Evolutionary conservation across 2,329 filamentous ascomycete species (phyloP).

Genomic region (Chaetomium strumarium): DNA sequence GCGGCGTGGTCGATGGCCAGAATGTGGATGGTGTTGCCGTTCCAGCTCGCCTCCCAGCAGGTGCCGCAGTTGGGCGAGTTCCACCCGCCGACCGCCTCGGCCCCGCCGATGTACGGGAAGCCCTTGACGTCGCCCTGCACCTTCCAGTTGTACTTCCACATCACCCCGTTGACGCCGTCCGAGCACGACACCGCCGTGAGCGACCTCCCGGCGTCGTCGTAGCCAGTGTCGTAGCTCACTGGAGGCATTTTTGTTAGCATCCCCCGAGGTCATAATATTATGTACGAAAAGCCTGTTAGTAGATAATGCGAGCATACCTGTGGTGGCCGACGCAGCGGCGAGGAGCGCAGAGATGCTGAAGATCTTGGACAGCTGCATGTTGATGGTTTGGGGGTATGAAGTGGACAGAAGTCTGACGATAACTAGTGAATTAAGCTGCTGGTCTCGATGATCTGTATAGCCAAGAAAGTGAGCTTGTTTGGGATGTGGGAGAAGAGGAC

Average conservation of each 20-base stretch:
- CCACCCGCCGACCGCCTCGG: slow-evolving; percentile 36
- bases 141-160: slow-evolving; percentile 54
- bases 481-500: not conserved
- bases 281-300: not conserved
- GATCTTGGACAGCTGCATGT: slow-evolving; percentile 26
- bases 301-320: slow-evolving; percentile 21
- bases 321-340: slow-evolving; percentile 24
- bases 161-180: slow-evolving; percentile 61
- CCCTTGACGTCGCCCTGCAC: slow-evolving; percentile 45
- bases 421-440: not conserved
- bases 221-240: slow-evolving; percentile 68
- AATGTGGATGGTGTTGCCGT: slow-evolving; percentile 46
- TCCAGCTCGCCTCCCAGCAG: slow-evolving; percentile 52
- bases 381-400: slow-evolving; percentile 11
- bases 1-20: slow-evolving; percentile 49
- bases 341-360: slow-evolving; percentile 25
- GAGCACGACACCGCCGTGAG: slow-evolving; percentile 59
- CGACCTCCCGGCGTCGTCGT: slow-evolving; percentile 54
- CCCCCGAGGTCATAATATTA: not conserved
- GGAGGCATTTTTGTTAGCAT: slow-evolving; percentile 16
- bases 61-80: slow-evolving; percentile 45
- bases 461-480: slow-evolving; percentile 1
- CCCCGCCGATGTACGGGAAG: slow-evolving; percentile 53
- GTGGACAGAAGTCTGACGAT: not conserved
- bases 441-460: not conserved